phyloP scores from a whole-genome alignment of 345 rosid species.

The Kernera saxatilis region DNA sequence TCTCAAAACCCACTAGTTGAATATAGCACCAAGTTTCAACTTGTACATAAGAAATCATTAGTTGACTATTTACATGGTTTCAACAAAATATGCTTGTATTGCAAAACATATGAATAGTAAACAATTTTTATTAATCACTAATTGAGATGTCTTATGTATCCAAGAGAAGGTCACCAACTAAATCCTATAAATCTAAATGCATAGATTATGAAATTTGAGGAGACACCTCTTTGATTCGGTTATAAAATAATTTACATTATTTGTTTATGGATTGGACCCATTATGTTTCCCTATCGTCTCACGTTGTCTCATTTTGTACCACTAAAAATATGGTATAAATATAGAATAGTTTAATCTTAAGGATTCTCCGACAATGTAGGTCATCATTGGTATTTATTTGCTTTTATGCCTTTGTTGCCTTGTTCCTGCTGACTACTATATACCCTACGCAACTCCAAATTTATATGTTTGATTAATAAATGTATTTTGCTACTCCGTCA shows the following conservation, averaged over 20 bases:
- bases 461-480: neutral
- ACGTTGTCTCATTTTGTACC: slow-evolving; percentile 32
- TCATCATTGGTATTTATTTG: slow-evolving; percentile 28
- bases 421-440: slow-evolving; percentile 12
- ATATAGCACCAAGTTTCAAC: neutral
- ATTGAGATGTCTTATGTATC: neutral
- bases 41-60: neutral
- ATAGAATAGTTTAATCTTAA: slow-evolving; percentile 25
- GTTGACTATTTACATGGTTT: neutral
- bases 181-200: neutral
- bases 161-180: neutral
- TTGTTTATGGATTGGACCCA: slow-evolving; percentile 17
- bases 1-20: neutral
- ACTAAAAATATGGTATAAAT: slow-evolving; percentile 20
- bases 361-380: slow-evolving; percentile 36
- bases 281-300: slow-evolving; percentile 24
- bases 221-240: slow-evolving; percentile 14
- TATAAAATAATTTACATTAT: neutral
- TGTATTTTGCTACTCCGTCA: neutral
- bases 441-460: slow-evolving; percentile 7
- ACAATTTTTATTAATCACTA: neutral
- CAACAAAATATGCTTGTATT: neutral
- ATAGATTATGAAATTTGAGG: neutral
- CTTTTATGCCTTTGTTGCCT: slow-evolving; percentile 20
- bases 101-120: neutral